Base-by-base conservation (phyloP, 352 stramenopile species). In the Phytophthora pluvialis region DNA sequence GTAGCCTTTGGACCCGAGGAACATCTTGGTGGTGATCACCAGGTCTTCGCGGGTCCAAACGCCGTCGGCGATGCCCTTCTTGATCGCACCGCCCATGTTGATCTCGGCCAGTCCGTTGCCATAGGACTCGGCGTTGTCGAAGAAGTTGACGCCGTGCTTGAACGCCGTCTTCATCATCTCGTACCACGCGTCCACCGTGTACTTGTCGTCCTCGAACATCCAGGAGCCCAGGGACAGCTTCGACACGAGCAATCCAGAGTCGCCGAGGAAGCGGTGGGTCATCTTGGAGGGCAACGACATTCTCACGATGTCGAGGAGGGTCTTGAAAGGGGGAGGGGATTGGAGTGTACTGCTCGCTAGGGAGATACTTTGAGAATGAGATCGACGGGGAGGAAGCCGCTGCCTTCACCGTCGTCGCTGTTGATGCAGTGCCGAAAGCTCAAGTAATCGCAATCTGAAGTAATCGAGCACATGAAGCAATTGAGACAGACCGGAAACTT, bases 241-340 rank as follows among this genome's bases (percentile, higher is more conserved):
- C 28, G 73, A 85, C 5, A 85, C 77, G 1, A 82, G 52, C 21
- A 85, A n/a, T 28, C 70, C 77, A 0, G 67, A 64, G 44, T 83
- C n/a, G n/a, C n/a, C n/a, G n/a, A n/a, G n/a, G n/a, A n/a, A n/a
- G n/a, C 71, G 73, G 49, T 82, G 74, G 42, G 77, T 79, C 75
- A 83, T 83, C 53, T 77, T 75, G 64, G 45, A 32, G 4, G 42
- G 13, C n/a, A n/a, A n/a, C n/a, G n/a, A n/a, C n/a, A n/a, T n/a
- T n/a, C n/a, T n/a, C n/a, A n/a, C n/a, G n/a, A n/a, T n/a, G n/a
- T n/a, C n/a, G n/a, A n/a, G n/a, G n/a, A n/a, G n/a, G n/a, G n/a
- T n/a, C n/a, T n/a, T n/a, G n/a, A n/a, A n/a, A n/a, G n/a, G n/a
- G n/a, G n/a, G n/a, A n/a, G n/a, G n/a, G n/a, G n/a, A n/a, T n/a